These are phyloP conservation scores for Gnaphalium uliginosum DNA, from an alignment of 129 eudicot genomes.

Conservation along the genomic window DNA sequence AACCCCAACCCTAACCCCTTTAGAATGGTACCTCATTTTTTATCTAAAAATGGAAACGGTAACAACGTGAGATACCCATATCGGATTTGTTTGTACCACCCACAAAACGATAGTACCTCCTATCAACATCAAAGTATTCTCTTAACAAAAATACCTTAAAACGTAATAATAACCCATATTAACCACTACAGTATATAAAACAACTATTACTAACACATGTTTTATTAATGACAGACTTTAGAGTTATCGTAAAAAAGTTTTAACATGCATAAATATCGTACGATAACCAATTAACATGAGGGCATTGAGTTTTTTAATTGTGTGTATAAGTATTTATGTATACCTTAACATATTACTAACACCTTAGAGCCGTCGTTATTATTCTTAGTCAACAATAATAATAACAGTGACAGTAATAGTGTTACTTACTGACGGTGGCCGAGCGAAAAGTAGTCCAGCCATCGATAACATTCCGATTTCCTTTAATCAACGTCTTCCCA, in stretches of 20 bases:
- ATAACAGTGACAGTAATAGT: background rate
- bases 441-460: conserved; percentile 97
- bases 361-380: too few relatives aligned
- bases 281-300: too few relatives aligned
- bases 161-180: background rate
- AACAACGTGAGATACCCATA: conserved; percentile 23
- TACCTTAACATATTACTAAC: too few relatives aligned
- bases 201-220: too few relatives aligned
- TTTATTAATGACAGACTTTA: too few relatives aligned
- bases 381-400: background rate
- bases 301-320: too few relatives aligned
- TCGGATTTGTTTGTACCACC: conserved; percentile 2
- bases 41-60: conserved; percentile 21
- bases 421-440: conserved; percentile 75
- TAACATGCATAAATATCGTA: too few relatives aligned
- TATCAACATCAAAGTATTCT: conserved; percentile 1
- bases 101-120: conserved; percentile 16
- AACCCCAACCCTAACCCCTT: conserved; percentile 24
- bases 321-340: too few relatives aligned
- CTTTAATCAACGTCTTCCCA: conserved; percentile 81
- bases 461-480: conserved; percentile 78
- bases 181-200: too few relatives aligned
- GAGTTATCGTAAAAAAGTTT: too few relatives aligned
- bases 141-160: background rate
- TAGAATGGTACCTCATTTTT: conserved; percentile 6